These are phyloP conservation scores for Dimocarpus longan DNA, from an alignment of 345 rosid genomes.

Conservation along the genomic window DNA sequence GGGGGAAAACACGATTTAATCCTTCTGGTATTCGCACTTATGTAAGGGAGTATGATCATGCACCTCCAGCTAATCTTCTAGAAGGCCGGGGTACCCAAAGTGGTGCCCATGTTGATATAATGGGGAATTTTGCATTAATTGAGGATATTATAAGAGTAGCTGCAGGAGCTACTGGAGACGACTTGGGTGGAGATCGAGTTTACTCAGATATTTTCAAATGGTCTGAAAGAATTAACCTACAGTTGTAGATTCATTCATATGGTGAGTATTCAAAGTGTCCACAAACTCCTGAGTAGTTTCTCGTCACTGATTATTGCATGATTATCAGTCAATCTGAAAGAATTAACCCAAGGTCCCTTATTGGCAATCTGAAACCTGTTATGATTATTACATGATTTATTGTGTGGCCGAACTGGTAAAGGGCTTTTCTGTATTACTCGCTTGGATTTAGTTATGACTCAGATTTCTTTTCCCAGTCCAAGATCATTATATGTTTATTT, in stretches of 20 bases:
- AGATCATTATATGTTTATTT: background rate
- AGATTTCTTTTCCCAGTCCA: background rate
- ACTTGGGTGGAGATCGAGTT: constrained; percentile 63
- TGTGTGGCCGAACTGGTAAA: background rate
- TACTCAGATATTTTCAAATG: constrained; percentile 59
- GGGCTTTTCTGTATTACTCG: background rate
- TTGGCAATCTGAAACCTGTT: background rate
- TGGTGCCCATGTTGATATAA: constrained; percentile 74
- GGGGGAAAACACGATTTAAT: constrained; percentile 72
- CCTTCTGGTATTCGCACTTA: constrained; percentile 61
- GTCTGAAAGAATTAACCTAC: constrained; percentile 58
- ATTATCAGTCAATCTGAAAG: too few relatives aligned
- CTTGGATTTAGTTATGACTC: background rate
- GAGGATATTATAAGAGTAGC: constrained; percentile 70
- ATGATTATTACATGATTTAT: background rate
- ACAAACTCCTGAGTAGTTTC: background rate
- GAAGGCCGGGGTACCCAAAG: constrained; percentile 80
- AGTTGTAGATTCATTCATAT: constrained; percentile 38
- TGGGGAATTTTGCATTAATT: constrained; percentile 79
- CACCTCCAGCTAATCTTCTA: constrained; percentile 67
- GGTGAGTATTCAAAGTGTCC: constrained; percentile 26
- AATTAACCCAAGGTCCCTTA: background rate
- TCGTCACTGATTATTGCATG: background rate
- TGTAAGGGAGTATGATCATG: constrained; percentile 62
- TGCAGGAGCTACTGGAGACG: constrained; percentile 63